Percentiles rank a stretch among this genome's conserved stretches.
phyloP scores from a whole-genome alignment of 2,329 filamentous ascomycete genomes.

The Penicillium rolfsii region DNA sequence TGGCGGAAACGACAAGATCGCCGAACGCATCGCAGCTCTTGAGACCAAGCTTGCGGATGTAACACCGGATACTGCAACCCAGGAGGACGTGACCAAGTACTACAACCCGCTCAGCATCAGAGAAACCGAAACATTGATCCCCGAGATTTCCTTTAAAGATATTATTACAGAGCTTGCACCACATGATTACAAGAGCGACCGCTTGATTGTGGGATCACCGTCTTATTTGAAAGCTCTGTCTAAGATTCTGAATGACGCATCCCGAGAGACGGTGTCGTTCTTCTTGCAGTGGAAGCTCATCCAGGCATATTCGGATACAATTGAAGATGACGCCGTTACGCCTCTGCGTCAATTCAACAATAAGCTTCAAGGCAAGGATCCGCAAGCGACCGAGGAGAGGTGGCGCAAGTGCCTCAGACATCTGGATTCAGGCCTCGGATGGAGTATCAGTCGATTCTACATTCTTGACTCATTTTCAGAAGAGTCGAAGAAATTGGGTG shows the following conservation, averaged over 20 bases:
- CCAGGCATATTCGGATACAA: constrained; percentile 54
- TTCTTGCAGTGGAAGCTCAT: constrained; percentile 69
- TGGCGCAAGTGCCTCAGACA: constrained; percentile 67
- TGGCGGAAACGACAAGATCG: constrained; percentile 33
- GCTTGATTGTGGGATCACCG: constrained; percentile 63
- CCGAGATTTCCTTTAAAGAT: constrained; percentile 58
- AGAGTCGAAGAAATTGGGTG: constrained; percentile 67
- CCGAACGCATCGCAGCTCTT: constrained; percentile 57
- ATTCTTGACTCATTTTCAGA: constrained; percentile 69
- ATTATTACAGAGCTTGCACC: constrained; percentile 60
- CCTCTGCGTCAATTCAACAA: constrained; percentile 65
- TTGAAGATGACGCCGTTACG: constrained; percentile 64
- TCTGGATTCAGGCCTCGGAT: constrained; percentile 63
- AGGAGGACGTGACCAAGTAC: constrained; percentile 66
- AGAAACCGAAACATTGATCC: constrained; percentile 59
- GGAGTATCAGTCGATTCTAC: constrained; percentile 73
- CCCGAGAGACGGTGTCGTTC: constrained; percentile 60
- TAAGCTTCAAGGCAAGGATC: constrained; percentile 63
- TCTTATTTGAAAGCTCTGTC: constrained; percentile 64
- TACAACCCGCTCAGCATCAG: constrained; percentile 66
- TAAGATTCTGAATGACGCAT: constrained; percentile 57
- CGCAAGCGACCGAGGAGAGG: constrained; percentile 64
- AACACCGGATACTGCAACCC: constrained; percentile 61
- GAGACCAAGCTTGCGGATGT: constrained; percentile 64
- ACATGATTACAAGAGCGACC: constrained; percentile 53